Evolutionary conservation across 352 stramenopile species (phyloP).

Genomic region (Globisporangium megalacanthum): DNA sequence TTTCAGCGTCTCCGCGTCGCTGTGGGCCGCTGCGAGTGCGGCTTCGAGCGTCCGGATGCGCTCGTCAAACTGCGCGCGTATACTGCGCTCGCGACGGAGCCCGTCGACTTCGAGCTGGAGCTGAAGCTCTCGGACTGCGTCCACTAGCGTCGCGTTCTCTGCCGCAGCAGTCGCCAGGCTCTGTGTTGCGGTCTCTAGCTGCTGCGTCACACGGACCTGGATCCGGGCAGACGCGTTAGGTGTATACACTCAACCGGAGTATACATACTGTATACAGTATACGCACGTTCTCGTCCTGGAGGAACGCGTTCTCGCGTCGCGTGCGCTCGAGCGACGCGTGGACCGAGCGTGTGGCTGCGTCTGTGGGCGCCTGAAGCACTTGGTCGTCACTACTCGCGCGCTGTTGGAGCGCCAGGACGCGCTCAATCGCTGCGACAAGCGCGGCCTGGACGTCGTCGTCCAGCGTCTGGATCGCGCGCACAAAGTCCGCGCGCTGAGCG

Average conservation of each 20-base stretch:
- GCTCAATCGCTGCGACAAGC: slow-evolving; percentile 65
- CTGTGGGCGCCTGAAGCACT: background rate
- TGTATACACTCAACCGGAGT: background rate
- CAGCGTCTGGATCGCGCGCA: slow-evolving; percentile 65
- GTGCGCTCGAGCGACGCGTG: slow-evolving; percentile 43
- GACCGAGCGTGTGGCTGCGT: slow-evolving; percentile 4
- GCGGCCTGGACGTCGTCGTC: slow-evolving; percentile 49
- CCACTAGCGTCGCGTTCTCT: slow-evolving; percentile 26
- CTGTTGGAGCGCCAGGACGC: slow-evolving; percentile 24
- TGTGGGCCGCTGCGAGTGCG: slow-evolving; percentile 25
- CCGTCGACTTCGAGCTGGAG: slow-evolving; percentile 42
- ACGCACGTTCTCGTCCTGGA: slow-evolving; percentile 59
- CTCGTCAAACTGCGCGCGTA: slow-evolving; percentile 49
- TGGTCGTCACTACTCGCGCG: slow-evolving; percentile 1
- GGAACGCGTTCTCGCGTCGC: slow-evolving; percentile 46
- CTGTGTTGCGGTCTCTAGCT: slow-evolving; percentile 19
- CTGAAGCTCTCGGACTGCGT: slow-evolving; percentile 29
- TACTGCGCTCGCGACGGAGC: slow-evolving; percentile 47
- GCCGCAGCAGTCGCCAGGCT: slow-evolving; percentile 20
- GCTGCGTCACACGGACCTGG: slow-evolving; percentile 33
- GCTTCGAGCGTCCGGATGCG: slow-evolving; percentile 38
- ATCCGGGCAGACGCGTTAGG: background rate
- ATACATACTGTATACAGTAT: background rate
- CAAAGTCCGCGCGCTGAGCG: slow-evolving; percentile 43
- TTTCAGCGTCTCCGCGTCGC: slow-evolving; percentile 29